Evolutionary conservation across 2,329 filamentous ascomycete genomes (phyloP).

Genomic region (Aspergillus sp.): DNA sequence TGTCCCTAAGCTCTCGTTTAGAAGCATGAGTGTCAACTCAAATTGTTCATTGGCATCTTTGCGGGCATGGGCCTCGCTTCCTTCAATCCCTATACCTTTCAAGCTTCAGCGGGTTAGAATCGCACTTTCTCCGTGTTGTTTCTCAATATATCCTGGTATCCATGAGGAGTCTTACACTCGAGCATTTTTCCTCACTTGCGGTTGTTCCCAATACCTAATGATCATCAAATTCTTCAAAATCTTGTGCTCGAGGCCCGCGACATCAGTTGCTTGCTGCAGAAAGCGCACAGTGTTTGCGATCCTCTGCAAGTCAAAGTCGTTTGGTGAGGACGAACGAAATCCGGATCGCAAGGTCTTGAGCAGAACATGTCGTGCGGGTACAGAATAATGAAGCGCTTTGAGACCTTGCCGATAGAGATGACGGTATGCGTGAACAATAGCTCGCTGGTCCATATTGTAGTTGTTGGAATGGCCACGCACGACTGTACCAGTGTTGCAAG

Average conservation of each 20-base stretch:
- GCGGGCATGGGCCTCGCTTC: constrained; percentile 23
- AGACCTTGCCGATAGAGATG: constrained; percentile 49
- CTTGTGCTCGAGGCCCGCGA: constrained; percentile 40
- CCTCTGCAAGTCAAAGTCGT: constrained; percentile 33
- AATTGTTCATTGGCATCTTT: constrained; percentile 35
- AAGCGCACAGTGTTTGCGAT: constrained; percentile 43
- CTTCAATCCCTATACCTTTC: constrained; percentile 21
- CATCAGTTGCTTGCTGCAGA: constrained; percentile 34
- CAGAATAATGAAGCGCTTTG: constrained; percentile 51
- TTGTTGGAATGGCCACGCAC: not conserved
- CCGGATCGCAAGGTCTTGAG: constrained; percentile 38
- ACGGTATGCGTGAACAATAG: constrained; percentile 50
- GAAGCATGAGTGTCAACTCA: constrained; percentile 37
- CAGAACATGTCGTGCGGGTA: constrained; percentile 50
- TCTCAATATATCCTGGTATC: constrained; percentile 2
- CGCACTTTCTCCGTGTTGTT: constrained; percentile 5
- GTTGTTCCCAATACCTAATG: constrained; percentile 38
- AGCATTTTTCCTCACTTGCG: constrained; percentile 22
- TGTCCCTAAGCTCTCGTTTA: constrained; percentile 43
- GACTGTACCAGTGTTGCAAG: not conserved
- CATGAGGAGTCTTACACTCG: constrained; percentile 22
- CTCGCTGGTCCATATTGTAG: constrained; percentile 14
- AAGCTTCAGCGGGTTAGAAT: constrained; percentile 22
- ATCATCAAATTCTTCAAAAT: constrained; percentile 42
- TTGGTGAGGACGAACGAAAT: constrained; percentile 32